Percentiles rank a stretch among this genome's conserved stretches.
Evolutionary conservation across 2,329 filamentous ascomycete genomes (phyloP).

Genomic region (Colletotrichum liaoningense): DNA sequence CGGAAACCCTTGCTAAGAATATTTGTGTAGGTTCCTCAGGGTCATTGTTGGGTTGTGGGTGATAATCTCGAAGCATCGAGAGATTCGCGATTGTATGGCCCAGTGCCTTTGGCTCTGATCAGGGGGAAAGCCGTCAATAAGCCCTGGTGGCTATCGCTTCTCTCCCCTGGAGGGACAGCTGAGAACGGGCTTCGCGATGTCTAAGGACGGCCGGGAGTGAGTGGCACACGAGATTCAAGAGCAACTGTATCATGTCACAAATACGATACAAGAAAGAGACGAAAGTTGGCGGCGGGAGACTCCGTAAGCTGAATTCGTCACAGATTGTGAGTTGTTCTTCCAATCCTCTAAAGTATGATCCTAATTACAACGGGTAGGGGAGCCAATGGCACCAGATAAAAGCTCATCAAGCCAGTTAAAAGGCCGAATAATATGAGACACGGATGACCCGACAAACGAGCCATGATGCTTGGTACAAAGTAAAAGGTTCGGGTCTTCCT

Average conservation of each 20-base stretch:
- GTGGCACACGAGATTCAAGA: background rate
- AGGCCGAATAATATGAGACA: conserved; percentile 29
- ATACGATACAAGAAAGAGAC: background rate
- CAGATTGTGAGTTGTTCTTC: conserved; percentile 15
- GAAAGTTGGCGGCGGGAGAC: background rate
- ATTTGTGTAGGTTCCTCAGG: conserved; percentile 78
- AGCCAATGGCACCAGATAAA: conserved; percentile 24
- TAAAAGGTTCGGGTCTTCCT: conserved; percentile 36
- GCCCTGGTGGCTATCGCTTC: conserved; percentile 59
- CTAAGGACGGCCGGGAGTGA: conserved; percentile 30
- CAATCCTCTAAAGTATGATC: conserved; percentile 35
- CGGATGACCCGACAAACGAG: conserved; percentile 29
- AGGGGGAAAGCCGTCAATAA: conserved; percentile 83
- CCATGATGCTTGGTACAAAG: conserved; percentile 41
- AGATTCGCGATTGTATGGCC: conserved; percentile 89
- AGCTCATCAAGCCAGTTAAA: conserved; percentile 29
- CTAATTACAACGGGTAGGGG: conserved; percentile 36
- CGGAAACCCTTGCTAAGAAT: background rate
- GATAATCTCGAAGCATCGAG: conserved; percentile 88
- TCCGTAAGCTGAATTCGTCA: conserved; percentile 5
- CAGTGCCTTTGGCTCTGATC: conserved; percentile 86
- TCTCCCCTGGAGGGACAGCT: background rate
- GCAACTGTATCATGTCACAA: background rate
- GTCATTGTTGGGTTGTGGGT: conserved; percentile 91
- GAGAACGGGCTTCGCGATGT: conserved; percentile 54